Conservation (phyloP, 2,329 filamentous ascomycete genomes). For the Diaporthe sp. region DNA sequence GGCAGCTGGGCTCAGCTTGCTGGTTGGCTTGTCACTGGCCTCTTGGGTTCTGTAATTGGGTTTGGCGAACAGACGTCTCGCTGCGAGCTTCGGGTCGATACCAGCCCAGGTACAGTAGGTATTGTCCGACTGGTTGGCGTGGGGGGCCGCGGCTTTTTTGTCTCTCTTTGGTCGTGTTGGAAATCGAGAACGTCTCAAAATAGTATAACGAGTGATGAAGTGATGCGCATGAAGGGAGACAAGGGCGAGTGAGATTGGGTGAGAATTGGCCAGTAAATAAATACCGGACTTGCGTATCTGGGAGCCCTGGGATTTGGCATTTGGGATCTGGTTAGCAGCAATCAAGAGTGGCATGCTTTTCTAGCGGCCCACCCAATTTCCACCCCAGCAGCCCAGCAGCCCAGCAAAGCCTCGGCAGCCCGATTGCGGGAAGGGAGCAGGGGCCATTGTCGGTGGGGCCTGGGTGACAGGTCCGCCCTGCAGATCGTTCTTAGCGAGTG, state of each 20-base stretch:
- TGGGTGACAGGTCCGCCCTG: conserved; percentile 13
- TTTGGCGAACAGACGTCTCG: conserved; percentile 26
- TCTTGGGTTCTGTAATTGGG: background rate
- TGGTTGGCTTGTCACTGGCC: background rate
- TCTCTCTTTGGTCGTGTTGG: background rate
- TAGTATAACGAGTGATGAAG: background rate
- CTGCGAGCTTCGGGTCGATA: background rate
- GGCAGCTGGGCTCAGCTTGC: background rate
- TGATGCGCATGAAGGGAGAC: conserved; percentile 12
- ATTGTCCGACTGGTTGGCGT: background rate
- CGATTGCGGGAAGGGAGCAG: conserved; percentile 31
- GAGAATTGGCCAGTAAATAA: conserved; percentile 18
- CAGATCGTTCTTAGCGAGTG: conserved; percentile 24
- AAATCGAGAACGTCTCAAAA: background rate
- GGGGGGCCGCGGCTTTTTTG: background rate
- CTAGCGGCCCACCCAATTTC: conserved; percentile 28
- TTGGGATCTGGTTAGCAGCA: background rate
- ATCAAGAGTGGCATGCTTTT: conserved; percentile 32
- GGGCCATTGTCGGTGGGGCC: conserved; percentile 23
- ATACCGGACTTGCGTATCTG: background rate
- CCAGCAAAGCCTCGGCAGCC: conserved; percentile 25
- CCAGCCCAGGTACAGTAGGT: background rate
- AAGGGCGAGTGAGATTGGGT: background rate
- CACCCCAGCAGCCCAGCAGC: conserved; percentile 13
- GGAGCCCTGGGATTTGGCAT: conserved; percentile 4